Conservation (phyloP, 208 protist species). For the Crithidia fasciculata region DNA sequence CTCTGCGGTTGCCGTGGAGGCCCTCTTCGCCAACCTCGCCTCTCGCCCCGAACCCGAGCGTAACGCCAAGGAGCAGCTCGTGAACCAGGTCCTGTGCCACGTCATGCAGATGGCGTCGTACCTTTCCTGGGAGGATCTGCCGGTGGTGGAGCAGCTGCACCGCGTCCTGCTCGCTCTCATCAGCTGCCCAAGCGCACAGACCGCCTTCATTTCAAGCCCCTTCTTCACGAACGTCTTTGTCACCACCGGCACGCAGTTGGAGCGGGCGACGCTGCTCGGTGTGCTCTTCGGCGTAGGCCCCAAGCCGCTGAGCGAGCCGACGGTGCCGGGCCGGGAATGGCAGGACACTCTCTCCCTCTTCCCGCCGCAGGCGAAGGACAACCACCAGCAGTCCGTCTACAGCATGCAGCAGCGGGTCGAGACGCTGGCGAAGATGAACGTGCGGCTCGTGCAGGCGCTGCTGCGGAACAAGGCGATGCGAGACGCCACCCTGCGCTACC, state of each 20-base stretch:
- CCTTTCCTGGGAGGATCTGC: constrained; percentile 53
- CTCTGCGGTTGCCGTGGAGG: constrained; percentile 52
- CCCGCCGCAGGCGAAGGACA: constrained; percentile 37
- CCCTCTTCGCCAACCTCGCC: constrained; percentile 71
- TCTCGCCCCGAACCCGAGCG: constrained; percentile 32
- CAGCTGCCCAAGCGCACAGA: constrained; percentile 40
- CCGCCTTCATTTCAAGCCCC: constrained; percentile 52
- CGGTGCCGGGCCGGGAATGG: constrained; percentile 29
- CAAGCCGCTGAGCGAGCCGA: constrained; percentile 16
- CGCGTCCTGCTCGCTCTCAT: constrained; percentile 56
- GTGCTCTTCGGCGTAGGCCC: constrained; percentile 74
- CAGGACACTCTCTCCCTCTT: constrained; percentile 56
- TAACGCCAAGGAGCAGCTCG: constrained; percentile 44
- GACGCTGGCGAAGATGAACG: constrained; percentile 52
- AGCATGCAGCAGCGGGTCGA: constrained; percentile 58
- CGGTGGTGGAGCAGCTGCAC: constrained; percentile 50
- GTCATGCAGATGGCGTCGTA: constrained; percentile 58
- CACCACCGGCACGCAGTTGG: constrained; percentile 60
- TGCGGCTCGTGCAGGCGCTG: constrained; percentile 59
- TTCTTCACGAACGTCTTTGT: constrained; percentile 62
- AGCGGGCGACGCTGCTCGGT: constrained; percentile 75
- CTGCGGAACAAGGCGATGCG: constrained; percentile 63
- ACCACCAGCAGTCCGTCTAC: constrained; percentile 53
- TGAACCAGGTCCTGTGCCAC: constrained; percentile 75
- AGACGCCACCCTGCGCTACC: constrained; percentile 67